Conservation (phyloP, 2,329 filamentous ascomycete genomes). For the Arachnopeziza araneosa region DNA sequence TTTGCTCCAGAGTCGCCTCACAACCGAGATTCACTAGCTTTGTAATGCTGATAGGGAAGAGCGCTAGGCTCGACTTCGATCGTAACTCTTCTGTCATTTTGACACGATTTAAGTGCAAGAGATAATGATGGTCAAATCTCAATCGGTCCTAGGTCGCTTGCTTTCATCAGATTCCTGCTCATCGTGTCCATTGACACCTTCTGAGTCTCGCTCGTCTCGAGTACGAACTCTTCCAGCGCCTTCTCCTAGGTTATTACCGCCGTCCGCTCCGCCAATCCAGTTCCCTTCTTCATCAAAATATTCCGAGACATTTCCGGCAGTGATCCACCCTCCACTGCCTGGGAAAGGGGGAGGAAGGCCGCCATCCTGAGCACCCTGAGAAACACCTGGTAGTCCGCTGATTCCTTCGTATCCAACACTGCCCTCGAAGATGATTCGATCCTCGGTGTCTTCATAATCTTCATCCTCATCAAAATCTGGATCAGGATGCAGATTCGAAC, state of each 20-base stretch:
- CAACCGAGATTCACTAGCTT: too few relatives aligned
- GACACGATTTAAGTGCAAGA: background rate
- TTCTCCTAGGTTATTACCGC: conserved; percentile 49
- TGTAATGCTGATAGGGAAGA: too few relatives aligned
- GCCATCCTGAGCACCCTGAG: conserved; percentile 42
- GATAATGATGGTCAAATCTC: background rate
- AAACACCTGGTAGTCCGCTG: conserved; percentile 52
- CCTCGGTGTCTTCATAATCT: conserved; percentile 49
- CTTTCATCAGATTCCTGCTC: conserved; percentile 38
- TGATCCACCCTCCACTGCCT: conserved; percentile 79
- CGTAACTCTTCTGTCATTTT: background rate
- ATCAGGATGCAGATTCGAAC: conserved; percentile 72
- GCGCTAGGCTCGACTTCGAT: too few relatives aligned
- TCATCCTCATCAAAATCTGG: conserved; percentile 47
- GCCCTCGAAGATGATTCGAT: conserved; percentile 53
- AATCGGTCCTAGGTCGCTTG: conserved; percentile 44
- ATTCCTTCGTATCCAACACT: conserved; percentile 44
- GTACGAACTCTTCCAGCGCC: conserved; percentile 55
- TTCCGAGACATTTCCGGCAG: conserved; percentile 81
- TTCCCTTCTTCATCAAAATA: conserved; percentile 79
- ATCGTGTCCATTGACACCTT: conserved; percentile 37
- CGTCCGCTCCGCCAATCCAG: conserved; percentile 51
- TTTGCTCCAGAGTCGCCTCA: background rate
- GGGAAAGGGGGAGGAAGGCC: conserved; percentile 62
- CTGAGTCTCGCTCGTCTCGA: conserved; percentile 47